Percentiles rank a stretch among this genome's conserved stretches.
Conservation (phyloP, 108 stramenopile species). For the Fragilariopsis cylindrus region DNA sequence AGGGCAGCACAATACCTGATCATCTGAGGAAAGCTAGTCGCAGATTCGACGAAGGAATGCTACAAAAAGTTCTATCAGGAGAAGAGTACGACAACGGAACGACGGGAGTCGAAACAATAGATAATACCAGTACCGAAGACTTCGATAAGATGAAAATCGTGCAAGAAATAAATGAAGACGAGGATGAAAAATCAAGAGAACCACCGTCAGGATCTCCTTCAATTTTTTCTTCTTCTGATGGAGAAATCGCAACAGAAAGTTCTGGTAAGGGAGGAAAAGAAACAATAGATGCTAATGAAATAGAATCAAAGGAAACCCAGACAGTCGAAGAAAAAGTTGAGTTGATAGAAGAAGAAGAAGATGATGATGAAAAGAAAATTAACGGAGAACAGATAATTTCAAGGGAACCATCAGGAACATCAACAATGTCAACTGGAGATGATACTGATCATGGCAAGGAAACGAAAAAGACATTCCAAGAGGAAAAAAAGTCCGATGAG, state of each 20-base stretch:
- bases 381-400: background rate
- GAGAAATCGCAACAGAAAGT: background rate
- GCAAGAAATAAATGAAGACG: background rate
- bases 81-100: background rate
- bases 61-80: background rate
- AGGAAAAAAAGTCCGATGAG: too few relatives aligned
- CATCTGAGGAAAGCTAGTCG: background rate
- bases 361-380: background rate
- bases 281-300: background rate
- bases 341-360: background rate
- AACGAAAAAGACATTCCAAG: too few relatives aligned
- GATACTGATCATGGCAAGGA: background rate
- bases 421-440: background rate
- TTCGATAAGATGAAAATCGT: background rate
- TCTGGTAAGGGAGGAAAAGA: background rate
- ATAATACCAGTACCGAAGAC: background rate
- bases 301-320: background rate
- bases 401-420: background rate
- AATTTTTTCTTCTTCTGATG: background rate
- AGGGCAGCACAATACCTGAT: background rate
- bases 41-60: constrained; percentile 4
- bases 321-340: background rate
- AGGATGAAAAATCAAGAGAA: background rate
- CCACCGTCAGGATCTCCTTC: constrained; percentile 13
- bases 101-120: background rate